phyloP scores from a whole-genome alignment of 805 yeast genomes.

The Clavispora fructus region DNA sequence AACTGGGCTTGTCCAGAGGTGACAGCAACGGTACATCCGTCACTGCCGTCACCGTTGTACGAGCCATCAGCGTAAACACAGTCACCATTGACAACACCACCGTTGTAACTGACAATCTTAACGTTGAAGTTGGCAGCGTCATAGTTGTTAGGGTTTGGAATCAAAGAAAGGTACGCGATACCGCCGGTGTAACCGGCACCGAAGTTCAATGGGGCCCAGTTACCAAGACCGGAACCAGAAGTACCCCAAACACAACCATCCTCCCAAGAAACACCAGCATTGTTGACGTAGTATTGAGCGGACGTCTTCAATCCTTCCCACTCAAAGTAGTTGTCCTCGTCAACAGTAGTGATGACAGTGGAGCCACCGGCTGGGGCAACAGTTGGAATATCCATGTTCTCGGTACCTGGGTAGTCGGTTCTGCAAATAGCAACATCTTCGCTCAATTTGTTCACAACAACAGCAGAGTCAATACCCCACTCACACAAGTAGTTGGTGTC shows the following conservation, averaged over 20 bases:
- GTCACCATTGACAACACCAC: slow-evolving; percentile 58
- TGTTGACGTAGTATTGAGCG: slow-evolving; percentile 70
- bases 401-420: slow-evolving; percentile 81
- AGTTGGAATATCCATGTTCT: slow-evolving; percentile 74
- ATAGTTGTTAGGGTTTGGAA: slow-evolving; percentile 90
- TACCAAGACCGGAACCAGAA: slow-evolving; percentile 75
- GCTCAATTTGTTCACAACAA: slow-evolving; percentile 45
- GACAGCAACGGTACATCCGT: slow-evolving; percentile 93
- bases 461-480: slow-evolving; percentile 56
- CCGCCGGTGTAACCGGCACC: slow-evolving; percentile 81
- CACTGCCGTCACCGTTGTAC: slow-evolving; percentile 64
- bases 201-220: slow-evolving; percentile 96
- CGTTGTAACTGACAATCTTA: slow-evolving; percentile 66
- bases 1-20: slow-evolving; percentile 78
- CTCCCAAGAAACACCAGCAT: slow-evolving; percentile 85
- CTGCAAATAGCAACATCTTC: slow-evolving; percentile 62
- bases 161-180: slow-evolving; percentile 77
- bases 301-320: slow-evolving; percentile 66
- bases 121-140: slow-evolving; percentile 54
- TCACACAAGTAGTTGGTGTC: slow-evolving; percentile 53
- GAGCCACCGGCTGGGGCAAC: slow-evolving; percentile 50
- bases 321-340: slow-evolving; percentile 43
- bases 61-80: slow-evolving; percentile 78
- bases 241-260: slow-evolving; percentile 96
- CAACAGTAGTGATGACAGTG: slow-evolving; percentile 50